Percentiles rank a stretch among this genome's conserved stretches.
These are phyloP conservation scores for Euphrasia arctica DNA, from an alignment of 305 asterid species.

Conservation along the genomic window DNA sequence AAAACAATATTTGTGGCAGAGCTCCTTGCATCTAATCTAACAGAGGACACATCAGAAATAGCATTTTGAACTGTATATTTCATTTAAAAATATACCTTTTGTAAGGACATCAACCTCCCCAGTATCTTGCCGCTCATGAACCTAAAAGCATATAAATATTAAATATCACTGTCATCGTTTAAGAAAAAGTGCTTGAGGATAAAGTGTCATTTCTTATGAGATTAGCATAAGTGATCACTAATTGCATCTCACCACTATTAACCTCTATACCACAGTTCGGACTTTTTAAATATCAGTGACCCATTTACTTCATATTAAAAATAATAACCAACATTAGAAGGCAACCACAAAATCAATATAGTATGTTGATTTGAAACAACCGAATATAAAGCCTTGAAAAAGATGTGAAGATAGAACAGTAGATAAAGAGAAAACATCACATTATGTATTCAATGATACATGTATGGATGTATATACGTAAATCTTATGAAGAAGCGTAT, in stretches of 20 bases:
- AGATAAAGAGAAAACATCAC: constrained; percentile 1
- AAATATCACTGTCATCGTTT: neutral
- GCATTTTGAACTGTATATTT: constrained; percentile 3
- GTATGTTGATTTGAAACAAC: constrained; percentile 10
- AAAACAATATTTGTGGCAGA: neutral
- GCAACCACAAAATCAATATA: constrained; percentile 6
- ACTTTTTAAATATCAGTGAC: neutral
- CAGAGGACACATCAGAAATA: constrained; percentile 7
- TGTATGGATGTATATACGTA: constrained; percentile 5
- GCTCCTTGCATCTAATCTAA: constrained; percentile 5
- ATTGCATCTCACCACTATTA: neutral
- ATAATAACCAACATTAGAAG: neutral
- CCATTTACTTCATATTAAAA: constrained; percentile 3
- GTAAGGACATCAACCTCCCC: constrained; percentile 95
- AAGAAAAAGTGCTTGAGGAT: constrained; percentile 8
- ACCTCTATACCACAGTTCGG: neutral
- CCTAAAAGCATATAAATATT: constrained; percentile 41
- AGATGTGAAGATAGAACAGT: constrained; percentile 14
- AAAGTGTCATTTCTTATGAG: neutral
- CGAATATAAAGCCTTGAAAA: neutral
- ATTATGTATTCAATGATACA: neutral
- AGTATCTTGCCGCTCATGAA: constrained; percentile 76
- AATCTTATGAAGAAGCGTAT: constrained; percentile 1
- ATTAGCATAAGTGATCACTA: neutral
- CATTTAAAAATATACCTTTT: constrained; percentile 56